Evolutionary conservation across 306 rosid genomes (phyloP).

Genomic region (Prinsepia uniflora): DNA sequence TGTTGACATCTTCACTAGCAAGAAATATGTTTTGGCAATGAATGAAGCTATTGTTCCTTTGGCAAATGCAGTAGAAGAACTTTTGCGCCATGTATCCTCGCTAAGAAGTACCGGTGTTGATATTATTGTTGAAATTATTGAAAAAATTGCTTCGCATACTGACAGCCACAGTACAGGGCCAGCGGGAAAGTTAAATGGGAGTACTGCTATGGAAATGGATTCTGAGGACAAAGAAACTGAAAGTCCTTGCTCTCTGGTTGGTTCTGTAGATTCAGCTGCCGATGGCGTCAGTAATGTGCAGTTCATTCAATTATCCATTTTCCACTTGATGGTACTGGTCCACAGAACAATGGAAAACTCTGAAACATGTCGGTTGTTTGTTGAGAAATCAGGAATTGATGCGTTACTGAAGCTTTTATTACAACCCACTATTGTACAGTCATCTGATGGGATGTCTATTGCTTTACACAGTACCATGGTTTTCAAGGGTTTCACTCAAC

Average conservation of each 20-base stretch:
- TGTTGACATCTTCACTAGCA: conserved; percentile 78
- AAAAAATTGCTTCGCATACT: conserved; percentile 63
- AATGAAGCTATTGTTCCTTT: conserved; percentile 92
- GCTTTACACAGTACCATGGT: conserved; percentile 97
- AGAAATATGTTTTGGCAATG: conserved; percentile 74
- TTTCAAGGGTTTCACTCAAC: conserved; percentile 88
- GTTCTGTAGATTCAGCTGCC: conserved; percentile 46
- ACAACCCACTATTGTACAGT: conserved; percentile 74
- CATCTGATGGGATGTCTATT: conserved; percentile 92
- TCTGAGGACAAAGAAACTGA: conserved; percentile 60
- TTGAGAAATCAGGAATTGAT: conserved; percentile 87
- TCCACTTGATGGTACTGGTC: conserved; percentile 88
- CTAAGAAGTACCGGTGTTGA: conserved; percentile 85
- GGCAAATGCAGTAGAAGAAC: conserved; percentile 95
- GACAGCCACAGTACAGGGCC: conserved; percentile 42
- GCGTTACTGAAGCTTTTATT: conserved; percentile 77
- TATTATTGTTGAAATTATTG: conserved; percentile 74
- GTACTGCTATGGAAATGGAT: conserved; percentile 83
- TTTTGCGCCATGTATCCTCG: conserved; percentile 84
- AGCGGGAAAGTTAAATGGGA: conserved; percentile 57
- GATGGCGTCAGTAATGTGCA: conserved; percentile 71
- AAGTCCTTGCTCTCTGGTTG: conserved; percentile 44
- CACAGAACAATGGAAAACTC: conserved; percentile 95
- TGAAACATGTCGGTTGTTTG: conserved; percentile 92
- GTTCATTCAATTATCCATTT: conserved; percentile 65